Evolutionary conservation across 78 protist species (phyloP).

Genomic region (Dictyostelium intermedium): DNA sequence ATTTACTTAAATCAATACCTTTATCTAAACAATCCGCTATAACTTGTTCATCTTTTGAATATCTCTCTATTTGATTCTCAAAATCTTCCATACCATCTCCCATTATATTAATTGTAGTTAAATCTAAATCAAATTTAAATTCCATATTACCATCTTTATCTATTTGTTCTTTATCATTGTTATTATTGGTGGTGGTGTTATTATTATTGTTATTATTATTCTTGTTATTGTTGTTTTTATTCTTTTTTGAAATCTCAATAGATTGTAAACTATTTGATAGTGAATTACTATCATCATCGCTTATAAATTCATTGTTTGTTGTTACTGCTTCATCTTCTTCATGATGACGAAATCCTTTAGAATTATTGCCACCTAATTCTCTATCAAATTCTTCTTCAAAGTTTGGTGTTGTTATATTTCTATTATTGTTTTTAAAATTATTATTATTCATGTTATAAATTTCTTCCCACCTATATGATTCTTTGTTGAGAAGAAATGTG

Average conservation of each 20-base stretch:
- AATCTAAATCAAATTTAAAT: slow-evolving; percentile 45
- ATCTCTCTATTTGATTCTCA: slow-evolving; percentile 1
- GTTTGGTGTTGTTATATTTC: background rate
- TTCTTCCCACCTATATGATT: background rate
- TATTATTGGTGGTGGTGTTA: too few relatives aligned
- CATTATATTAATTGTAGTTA: slow-evolving; percentile 7
- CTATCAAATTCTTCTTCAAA: background rate
- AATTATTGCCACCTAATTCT: background rate
- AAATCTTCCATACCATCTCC: slow-evolving; percentile 21
- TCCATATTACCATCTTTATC: slow-evolving; percentile 18
- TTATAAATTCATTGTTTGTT: background rate
- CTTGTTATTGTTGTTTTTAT: background rate
- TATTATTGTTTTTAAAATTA: background rate
- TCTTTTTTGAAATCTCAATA: background rate
- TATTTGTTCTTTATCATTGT: background rate
- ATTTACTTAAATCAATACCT: slow-evolving; percentile 39
- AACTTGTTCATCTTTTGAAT: slow-evolving; percentile 14
- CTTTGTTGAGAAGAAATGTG: background rate
- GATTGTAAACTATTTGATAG: background rate
- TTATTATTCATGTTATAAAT: background rate
- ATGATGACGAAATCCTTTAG: background rate
- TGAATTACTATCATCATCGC: background rate
- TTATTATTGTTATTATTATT: background rate
- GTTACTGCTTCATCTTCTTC: slow-evolving; percentile 7
- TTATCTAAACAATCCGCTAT: slow-evolving; percentile 9